Conservation (phyloP, 495 filamentous ascomycete genomes). For the Pseudevernia furfuracea region DNA sequence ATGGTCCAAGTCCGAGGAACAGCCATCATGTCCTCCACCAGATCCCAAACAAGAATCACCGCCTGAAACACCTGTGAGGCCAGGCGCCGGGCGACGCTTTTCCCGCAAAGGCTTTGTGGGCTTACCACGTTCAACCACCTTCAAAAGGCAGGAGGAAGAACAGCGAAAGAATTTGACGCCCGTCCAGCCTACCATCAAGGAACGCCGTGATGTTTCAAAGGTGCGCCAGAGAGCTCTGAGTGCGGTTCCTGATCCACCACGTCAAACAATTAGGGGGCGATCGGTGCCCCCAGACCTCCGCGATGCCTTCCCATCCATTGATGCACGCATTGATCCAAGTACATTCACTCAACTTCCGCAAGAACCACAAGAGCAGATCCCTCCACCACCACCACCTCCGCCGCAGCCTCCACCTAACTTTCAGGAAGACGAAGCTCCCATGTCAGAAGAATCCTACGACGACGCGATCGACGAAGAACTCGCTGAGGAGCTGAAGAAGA, state of each 20-base stretch:
- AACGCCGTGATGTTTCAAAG: slow-evolving; percentile 66
- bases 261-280: slow-evolving; percentile 17
- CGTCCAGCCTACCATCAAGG: slow-evolving; percentile 48
- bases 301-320: slow-evolving; percentile 17
- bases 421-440: slow-evolving; percentile 32
- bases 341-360: slow-evolving; percentile 2
- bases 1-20: slow-evolving; percentile 43
- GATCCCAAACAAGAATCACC: slow-evolving; percentile 21
- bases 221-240: slow-evolving; percentile 54
- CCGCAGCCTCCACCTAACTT: slow-evolving; percentile 11
- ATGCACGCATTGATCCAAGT: slow-evolving; percentile 6
- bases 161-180: slow-evolving; percentile 63
- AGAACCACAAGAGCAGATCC: slow-evolving; percentile 19
- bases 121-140: slow-evolving; percentile 65
- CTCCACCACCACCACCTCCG: slow-evolving; percentile 20
- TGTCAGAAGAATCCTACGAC: slow-evolving; percentile 25
- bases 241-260: slow-evolving; percentile 32
- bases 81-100: slow-evolving; percentile 46
- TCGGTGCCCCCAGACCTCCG: slow-evolving; percentile 28
- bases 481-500: slow-evolving; percentile 72
- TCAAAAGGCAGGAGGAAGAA: slow-evolving; percentile 76
- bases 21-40: neutral
- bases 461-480: slow-evolving; percentile 53
- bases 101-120: slow-evolving; percentile 71
- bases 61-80: slow-evolving; percentile 23